phyloP scores from a whole-genome alignment of 2,329 filamentous ascomycete species.

The Didymella glomerata region DNA sequence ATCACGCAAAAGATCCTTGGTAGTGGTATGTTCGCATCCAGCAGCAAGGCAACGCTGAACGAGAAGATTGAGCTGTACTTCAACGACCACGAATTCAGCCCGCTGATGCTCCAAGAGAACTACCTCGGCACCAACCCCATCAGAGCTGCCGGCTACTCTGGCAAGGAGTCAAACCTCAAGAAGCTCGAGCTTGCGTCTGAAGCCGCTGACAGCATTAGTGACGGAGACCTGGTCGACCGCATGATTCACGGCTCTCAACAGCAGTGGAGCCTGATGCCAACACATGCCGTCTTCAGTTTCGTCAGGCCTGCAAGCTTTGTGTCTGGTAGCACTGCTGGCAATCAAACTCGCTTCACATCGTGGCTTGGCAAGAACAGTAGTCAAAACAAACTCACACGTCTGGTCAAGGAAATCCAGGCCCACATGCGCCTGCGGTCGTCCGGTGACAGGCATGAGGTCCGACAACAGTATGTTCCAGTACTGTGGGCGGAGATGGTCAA shows the following conservation, averaged over 20 bases:
- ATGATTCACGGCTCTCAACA: slow-evolving; percentile 99
- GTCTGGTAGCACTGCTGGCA: slow-evolving; percentile 74
- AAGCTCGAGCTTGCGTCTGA: slow-evolving; percentile 85
- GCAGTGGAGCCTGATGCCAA: slow-evolving; percentile 98
- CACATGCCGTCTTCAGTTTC: slow-evolving; percentile 94
- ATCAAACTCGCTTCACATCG: slow-evolving; percentile 77
- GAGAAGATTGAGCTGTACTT: slow-evolving; percentile 99
- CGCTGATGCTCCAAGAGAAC: slow-evolving; percentile 97
- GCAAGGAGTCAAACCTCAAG: slow-evolving; percentile 78
- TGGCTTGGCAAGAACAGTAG: slow-evolving; percentile 98
- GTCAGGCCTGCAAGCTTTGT: slow-evolving; percentile 89
- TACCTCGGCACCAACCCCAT: slow-evolving; percentile 86
- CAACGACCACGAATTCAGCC: slow-evolving; percentile 98
- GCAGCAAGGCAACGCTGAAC: slow-evolving; percentile 87
- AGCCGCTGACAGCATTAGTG: slow-evolving; percentile 94
- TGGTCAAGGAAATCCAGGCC: slow-evolving; percentile 91
- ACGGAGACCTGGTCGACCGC: slow-evolving; percentile 92
- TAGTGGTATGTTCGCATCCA: slow-evolving; percentile 82
- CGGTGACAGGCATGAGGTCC: slow-evolving; percentile 90
- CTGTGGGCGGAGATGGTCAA: slow-evolving; percentile 84
- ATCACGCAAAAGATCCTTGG: slow-evolving; percentile 93
- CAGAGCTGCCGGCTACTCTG: slow-evolving; percentile 67
- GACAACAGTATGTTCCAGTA: slow-evolving; percentile 90
- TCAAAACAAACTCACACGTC: slow-evolving; percentile 73
- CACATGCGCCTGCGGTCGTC: slow-evolving; percentile 94